A percentile compares a stretch with the other conserved stretches of the same genome.
These are phyloP conservation scores for Aspergillus tubingensis DNA, from an alignment of 2,329 filamentous ascomycete species.

Conservation along the genomic window DNA sequence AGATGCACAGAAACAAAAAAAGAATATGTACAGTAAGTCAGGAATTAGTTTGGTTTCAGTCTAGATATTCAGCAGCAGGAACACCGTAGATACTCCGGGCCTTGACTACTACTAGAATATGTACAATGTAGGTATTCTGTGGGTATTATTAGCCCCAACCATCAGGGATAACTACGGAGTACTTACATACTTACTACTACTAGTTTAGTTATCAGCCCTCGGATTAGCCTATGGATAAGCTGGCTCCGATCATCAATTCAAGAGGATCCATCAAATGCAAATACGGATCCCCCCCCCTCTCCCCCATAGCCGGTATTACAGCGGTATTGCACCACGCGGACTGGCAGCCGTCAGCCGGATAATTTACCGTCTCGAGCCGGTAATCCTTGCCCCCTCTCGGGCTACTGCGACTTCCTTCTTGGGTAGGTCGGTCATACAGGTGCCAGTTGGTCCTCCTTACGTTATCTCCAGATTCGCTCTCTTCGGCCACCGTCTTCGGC, in stretches of 20 bases:
- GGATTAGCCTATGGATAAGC: background rate
- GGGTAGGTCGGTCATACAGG: slow-evolving; percentile 2
- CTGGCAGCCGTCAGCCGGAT: background rate
- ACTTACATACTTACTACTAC: too few relatives aligned
- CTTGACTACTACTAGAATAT: background rate
- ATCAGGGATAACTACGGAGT: too few relatives aligned
- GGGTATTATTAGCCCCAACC: too few relatives aligned
- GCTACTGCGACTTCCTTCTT: background rate
- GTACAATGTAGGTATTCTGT: too few relatives aligned
- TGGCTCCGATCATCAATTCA: background rate
- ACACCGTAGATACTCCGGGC: background rate
- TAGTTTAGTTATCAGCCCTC: background rate
- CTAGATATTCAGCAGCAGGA: background rate
- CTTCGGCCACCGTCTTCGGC: slow-evolving; percentile 22
- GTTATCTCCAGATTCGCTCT: slow-evolving; percentile 25
- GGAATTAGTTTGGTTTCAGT: background rate
- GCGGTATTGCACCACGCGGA: background rate
- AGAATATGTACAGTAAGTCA: background rate
- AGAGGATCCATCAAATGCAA: background rate
- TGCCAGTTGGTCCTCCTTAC: slow-evolving; percentile 24
- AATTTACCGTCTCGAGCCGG: slow-evolving; percentile 9
- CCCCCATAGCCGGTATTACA: background rate
- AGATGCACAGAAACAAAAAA: background rate
- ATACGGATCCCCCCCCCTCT: background rate
- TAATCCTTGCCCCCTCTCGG: slow-evolving; percentile 1